phyloP scores from a whole-genome alignment of 2,329 filamentous ascomycete genomes.

The Trichoderma sp. region DNA sequence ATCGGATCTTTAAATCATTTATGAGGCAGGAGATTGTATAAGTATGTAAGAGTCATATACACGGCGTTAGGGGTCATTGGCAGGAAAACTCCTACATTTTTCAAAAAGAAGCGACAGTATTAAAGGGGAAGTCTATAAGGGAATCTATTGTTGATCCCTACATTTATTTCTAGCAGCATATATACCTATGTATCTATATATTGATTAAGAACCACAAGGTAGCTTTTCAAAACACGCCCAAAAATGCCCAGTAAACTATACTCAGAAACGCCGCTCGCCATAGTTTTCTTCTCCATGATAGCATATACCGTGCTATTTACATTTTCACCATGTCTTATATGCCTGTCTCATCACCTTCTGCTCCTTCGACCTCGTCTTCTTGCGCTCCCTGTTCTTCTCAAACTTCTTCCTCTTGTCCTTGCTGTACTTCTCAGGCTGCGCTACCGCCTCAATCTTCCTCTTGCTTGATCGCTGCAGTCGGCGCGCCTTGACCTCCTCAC shows the following conservation, averaged over 20 bases:
- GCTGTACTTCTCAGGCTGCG: constrained; percentile 74
- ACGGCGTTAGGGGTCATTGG: constrained; percentile 9
- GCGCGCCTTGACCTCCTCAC: constrained; percentile 67
- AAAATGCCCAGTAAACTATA: background rate
- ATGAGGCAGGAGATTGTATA: constrained; percentile 2
- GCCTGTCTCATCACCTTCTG: constrained; percentile 69
- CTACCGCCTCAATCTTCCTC: constrained; percentile 83
- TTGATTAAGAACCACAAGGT: background rate
- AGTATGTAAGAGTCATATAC: background rate
- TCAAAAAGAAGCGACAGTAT: background rate
- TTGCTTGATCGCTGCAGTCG: constrained; percentile 76
- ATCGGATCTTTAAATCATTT: background rate
- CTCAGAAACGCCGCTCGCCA: constrained; percentile 22
- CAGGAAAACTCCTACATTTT: background rate
- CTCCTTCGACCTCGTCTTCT: constrained; percentile 74
- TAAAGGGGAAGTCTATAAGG: background rate
- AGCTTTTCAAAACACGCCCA: constrained; percentile 4
- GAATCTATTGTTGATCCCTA: background rate
- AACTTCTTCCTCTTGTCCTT: constrained; percentile 78
- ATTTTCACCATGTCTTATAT: constrained; percentile 51
- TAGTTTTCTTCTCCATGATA: background rate
- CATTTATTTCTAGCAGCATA: constrained; percentile 9
- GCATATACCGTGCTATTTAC: background rate
- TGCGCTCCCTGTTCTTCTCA: constrained; percentile 78
- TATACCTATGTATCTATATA: background rate